Percentiles rank a stretch among this genome's conserved stretches.
Conservation (phyloP, 768 basidiomycete genomes). For the Kwoniella botswanensis region DNA sequence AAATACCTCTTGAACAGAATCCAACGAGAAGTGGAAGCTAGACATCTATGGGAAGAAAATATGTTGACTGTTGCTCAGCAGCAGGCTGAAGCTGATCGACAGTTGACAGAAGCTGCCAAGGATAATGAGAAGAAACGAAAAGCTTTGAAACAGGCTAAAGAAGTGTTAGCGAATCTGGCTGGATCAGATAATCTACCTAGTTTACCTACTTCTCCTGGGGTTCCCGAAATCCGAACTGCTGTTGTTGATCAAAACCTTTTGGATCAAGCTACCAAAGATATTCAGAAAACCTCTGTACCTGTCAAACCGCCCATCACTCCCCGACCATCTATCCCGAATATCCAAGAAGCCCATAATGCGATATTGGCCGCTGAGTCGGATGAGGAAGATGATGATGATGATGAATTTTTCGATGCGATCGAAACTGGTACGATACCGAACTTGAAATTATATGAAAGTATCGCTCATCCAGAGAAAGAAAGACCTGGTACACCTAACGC, state of each 20-base stretch:
- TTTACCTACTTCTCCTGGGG: slow-evolving; percentile 43
- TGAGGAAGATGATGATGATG: slow-evolving; percentile 63
- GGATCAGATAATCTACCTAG: slow-evolving; percentile 47
- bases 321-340: slow-evolving; percentile 41
- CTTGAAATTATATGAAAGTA: slow-evolving; percentile 69
- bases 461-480: slow-evolving; percentile 62
- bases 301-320: slow-evolving; percentile 1
- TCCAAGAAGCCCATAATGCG: slow-evolving; percentile 54
- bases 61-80: slow-evolving; percentile 81
- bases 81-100: slow-evolving; percentile 79
- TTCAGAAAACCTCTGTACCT: not conserved
- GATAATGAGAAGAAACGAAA: slow-evolving; percentile 64
- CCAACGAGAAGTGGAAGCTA: slow-evolving; percentile 68
- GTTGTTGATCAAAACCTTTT: slow-evolving; percentile 13
- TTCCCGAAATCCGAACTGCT: not conserved
- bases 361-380: slow-evolving; percentile 53
- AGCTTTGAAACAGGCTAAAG: slow-evolving; percentile 47
- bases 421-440: slow-evolving; percentile 79
- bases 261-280: slow-evolving; percentile 1
- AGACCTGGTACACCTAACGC: slow-evolving; percentile 48
- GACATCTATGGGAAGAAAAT: slow-evolving; percentile 89
- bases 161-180: slow-evolving; percentile 60
- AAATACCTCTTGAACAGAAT: slow-evolving; percentile 66
- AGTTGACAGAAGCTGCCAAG: slow-evolving; percentile 66
- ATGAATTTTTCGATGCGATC: slow-evolving; percentile 98